These are phyloP conservation scores for Spizellomyces sp. DNA, from an alignment of 192 early-diverging fungal species.

Conservation along the genomic window DNA sequence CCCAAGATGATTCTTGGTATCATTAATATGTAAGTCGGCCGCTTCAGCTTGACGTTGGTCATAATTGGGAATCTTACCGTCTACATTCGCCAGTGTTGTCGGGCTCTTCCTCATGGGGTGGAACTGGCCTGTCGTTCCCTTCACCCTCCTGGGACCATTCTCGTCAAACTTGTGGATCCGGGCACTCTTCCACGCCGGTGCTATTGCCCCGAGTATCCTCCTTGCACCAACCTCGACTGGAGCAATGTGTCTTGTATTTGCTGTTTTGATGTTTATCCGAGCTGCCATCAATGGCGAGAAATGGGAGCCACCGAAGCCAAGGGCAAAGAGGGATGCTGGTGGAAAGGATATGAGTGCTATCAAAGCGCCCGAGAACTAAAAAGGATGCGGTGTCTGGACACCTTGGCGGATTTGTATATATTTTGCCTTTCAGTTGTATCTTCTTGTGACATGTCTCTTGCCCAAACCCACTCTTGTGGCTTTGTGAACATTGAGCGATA, in stretches of 20 bases:
- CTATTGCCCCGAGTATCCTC: constrained; percentile 18
- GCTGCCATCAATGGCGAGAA: constrained; percentile 29
- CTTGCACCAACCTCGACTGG: constrained; percentile 24
- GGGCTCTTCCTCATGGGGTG: constrained; percentile 26
- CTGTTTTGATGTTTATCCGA: constrained; percentile 10
- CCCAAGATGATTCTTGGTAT: constrained; percentile 1
- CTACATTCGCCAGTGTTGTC: constrained; percentile 6
- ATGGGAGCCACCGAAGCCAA: constrained; percentile 23
- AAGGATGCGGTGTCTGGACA: too few species aligned
- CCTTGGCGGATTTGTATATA: too few species aligned
- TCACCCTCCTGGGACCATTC: constrained; percentile 17
- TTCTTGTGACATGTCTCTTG: too few species aligned
- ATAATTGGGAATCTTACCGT: neutral
- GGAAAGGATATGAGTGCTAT: constrained; percentile 30
- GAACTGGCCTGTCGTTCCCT: constrained; percentile 25
- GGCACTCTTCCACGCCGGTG: constrained; percentile 6
- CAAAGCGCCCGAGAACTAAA: constrained; percentile 30
- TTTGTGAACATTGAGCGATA: too few species aligned
- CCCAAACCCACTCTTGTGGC: too few species aligned
- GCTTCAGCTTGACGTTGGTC: neutral
- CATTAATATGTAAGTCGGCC: constrained; percentile 20
- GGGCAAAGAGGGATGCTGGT: constrained; percentile 3
- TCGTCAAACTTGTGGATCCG: constrained; percentile 25
- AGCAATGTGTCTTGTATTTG: constrained; percentile 21
- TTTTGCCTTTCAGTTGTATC: too few species aligned